Evolutionary conservation across 148 eudicot species (phyloP), one percentile per base, ranked within the genome.

Genomic region (Chenopodium suecicum): DNA sequence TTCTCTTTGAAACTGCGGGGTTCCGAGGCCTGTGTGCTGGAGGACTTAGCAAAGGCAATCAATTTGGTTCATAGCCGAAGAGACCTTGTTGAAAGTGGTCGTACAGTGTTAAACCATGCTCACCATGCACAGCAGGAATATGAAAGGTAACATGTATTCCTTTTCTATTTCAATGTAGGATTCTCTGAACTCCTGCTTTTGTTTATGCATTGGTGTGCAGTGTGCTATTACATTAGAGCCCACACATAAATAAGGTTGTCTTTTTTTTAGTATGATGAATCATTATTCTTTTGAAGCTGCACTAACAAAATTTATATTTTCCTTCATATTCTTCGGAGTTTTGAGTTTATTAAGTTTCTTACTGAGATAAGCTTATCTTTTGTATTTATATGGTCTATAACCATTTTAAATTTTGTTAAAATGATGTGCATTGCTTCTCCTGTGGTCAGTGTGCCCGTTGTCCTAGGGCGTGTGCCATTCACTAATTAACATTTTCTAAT

Each of bases 31-130:
- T 90, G 91, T 77, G 94, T 96, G 76, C 78, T 96, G 87, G 99
- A 96, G 88, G 99, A 94, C 82, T 88, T 96, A 84, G 94, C 92
- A 44, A 94, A 94, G 85, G 98, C 99, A 85, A 92, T 96, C 78
- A 88, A 89, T 83, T 87, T 92, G 91, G 99, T 96, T 79, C 99
- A 94, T 83, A 85, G 91, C 70, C 89, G 99, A 73, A 86, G 90
- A 85, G 91, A 92, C 89, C 97, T 94, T 82, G 99, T 94, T 83
- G 98, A 96, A 83, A 96, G 99, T 87, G 97, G 99, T 46, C 99
- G 91, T 88, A 86, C 95, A 76, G 88, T 96, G 89, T 82, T 96
- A 79, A 89, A 90, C 82, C 99, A 96, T 87, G 99, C 97, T 81
- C 89, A 90, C 81, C 89, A 87, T 85, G 91, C 91, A 60, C 93